A percentile compares a stretch with the other conserved stretches of the same genome.
These are phyloP conservation scores for Aureobasidium melanogenum DNA, from an alignment of 2,329 filamentous ascomycete genomes.

Conservation along the genomic window DNA sequence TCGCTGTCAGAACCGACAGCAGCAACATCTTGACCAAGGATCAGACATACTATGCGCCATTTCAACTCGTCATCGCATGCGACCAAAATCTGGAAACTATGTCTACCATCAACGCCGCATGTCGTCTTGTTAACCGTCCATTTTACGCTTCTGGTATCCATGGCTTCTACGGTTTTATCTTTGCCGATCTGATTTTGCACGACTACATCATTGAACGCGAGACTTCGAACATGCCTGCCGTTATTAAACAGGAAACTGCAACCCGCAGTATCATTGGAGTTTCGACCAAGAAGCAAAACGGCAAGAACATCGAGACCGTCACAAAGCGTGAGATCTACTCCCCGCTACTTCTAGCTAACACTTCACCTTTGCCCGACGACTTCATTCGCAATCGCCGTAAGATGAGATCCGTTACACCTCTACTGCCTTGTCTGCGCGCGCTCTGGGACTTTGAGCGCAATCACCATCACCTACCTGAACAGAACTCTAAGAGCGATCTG, in stretches of 20 bases:
- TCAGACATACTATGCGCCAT: conserved; percentile 66
- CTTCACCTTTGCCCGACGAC: conserved; percentile 59
- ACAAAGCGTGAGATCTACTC: conserved; percentile 88
- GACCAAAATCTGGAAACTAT: conserved; percentile 71
- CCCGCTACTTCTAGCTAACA: conserved; percentile 77
- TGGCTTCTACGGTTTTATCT: conserved; percentile 90
- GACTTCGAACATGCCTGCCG: conserved; percentile 60
- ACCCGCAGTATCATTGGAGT: conserved; percentile 69
- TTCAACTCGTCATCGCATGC: conserved; percentile 82
- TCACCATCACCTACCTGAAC: conserved; percentile 33
- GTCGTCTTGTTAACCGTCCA: conserved; percentile 64
- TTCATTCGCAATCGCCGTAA: conserved; percentile 61
- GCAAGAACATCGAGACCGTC: conserved; percentile 71
- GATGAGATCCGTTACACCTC: conserved; percentile 65
- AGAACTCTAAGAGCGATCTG: conserved; percentile 54
- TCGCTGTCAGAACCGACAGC: conserved; percentile 61
- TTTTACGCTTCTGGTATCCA: conserved; percentile 87
- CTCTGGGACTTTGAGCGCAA: conserved; percentile 72
- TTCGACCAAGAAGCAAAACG: conserved; percentile 55
- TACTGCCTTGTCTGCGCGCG: conserved; percentile 77
- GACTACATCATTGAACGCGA: conserved; percentile 83
- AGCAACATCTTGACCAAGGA: conserved; percentile 58
- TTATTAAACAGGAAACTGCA: conserved; percentile 53
- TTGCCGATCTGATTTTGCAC: conserved; percentile 84
- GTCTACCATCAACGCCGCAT: conserved; percentile 75